phyloP scores from a whole-genome alignment of 2,329 filamentous ascomycete species.

The Diaporthe sp. region DNA sequence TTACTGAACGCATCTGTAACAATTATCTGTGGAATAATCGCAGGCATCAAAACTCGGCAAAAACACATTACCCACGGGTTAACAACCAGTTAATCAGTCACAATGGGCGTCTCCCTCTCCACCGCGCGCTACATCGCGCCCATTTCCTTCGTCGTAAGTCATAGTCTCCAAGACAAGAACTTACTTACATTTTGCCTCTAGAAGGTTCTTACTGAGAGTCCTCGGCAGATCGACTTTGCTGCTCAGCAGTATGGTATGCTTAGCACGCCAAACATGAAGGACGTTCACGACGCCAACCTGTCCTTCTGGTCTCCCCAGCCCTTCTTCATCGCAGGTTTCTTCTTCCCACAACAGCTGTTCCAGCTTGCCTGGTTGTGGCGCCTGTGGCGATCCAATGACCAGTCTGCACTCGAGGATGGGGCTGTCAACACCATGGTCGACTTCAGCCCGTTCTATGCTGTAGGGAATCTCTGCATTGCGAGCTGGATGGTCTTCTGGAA shows the following conservation, averaged over 20 bases:
- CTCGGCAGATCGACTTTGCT: conserved; percentile 59
- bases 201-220: background rate
- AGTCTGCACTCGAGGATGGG: conserved; percentile 46
- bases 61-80: no score
- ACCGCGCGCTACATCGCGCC: conserved; percentile 66
- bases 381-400: conserved; percentile 59
- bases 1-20: background rate
- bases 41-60: background rate
- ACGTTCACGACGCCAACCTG: conserved; percentile 66
- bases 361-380: conserved; percentile 68
- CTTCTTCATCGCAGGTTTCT: conserved; percentile 69
- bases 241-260: conserved; percentile 70
- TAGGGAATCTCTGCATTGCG: conserved; percentile 69
- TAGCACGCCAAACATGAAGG: conserved; percentile 66
- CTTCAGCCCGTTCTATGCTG: conserved; percentile 64
- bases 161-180: background rate
- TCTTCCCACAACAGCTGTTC: conserved; percentile 70
- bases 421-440: conserved; percentile 61
- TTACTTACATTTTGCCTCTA: background rate
- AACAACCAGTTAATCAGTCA: background rate
- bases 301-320: conserved; percentile 69
- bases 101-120: conserved; percentile 63
- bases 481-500: conserved; percentile 75
- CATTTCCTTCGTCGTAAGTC: conserved; percentile 54
- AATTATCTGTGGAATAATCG: background rate